phyloP scores from a whole-genome alignment of 345 rosid species.

The Brassica nigra region DNA sequence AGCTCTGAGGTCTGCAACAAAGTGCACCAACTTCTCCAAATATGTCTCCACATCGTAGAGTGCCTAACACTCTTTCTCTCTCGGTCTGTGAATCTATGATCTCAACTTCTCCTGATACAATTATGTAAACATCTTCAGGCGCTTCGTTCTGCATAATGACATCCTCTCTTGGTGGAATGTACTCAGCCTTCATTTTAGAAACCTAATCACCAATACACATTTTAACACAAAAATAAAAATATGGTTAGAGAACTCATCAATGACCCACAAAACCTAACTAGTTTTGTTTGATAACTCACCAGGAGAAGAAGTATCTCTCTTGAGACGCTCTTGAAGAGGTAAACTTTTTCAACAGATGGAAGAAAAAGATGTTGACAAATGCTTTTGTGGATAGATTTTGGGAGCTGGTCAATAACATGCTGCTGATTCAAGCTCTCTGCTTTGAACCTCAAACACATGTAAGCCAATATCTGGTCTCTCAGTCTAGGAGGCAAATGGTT shows the following conservation, averaged over 20 bases:
- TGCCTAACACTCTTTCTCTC: conserved; percentile 62
- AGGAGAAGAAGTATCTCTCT: conserved; percentile 61
- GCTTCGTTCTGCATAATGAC: conserved; percentile 79
- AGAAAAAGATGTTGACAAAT: conserved; percentile 84
- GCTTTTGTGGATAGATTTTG: conserved; percentile 86
- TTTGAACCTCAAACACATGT: conserved; percentile 87
- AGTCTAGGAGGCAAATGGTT: conserved; percentile 73
- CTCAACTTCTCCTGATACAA: conserved; percentile 83
- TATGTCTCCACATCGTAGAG: conserved; percentile 61
- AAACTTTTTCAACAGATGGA: conserved; percentile 67
- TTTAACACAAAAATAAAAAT: not conserved
- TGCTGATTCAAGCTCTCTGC: conserved; percentile 91
- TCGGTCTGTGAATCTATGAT: conserved; percentile 61
- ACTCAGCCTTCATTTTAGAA: conserved; percentile 84
- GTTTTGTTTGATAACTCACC: conserved; percentile 41
- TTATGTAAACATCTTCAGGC: conserved; percentile 80
- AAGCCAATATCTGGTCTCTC: conserved; percentile 82
- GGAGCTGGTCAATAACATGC: conserved; percentile 79
- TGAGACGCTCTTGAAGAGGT: conserved; percentile 72
- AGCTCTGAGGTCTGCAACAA: conserved; percentile 69
- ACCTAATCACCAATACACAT: conserved; percentile 47
- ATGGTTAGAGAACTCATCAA: not conserved
- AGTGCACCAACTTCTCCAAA: conserved; percentile 92
- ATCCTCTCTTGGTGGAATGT: conserved; percentile 90
- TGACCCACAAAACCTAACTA: not conserved